Evolutionary conservation across 495 filamentous ascomycete species (phyloP), one percentile per base, ranked within the genome.

Genomic region (Podospora bellae-mahoneyi): DNA sequence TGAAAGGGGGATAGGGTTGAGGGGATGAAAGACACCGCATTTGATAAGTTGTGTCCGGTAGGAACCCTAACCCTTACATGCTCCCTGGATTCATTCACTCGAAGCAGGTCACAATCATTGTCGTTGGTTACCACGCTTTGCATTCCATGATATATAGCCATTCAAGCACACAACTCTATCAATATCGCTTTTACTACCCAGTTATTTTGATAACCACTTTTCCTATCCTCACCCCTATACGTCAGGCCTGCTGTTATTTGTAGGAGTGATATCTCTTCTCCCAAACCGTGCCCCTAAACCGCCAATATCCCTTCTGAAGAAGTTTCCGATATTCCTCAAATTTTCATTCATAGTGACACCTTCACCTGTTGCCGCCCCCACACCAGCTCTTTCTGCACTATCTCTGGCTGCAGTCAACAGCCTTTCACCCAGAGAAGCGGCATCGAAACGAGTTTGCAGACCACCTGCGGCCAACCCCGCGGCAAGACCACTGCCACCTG

Each of bases 291-390:
- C 87, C 10, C 92, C 90, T 78, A 98, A 88, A 3, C 90, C 89
- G 53, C 92, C 91, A 34, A 94, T 86, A 81, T 99, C 95, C 64
- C 94, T 79, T 62, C 90, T 87, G 81, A 99, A 98, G 80, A 99
- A 97, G 79, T 95, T 97, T 3, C 95, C 95, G 76, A 99, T 90
- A 78, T 91, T 96, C 84, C 90, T 92, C 78, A 97, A 73, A 77
- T 97, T 97, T 79, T 96, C 93, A 72, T 96, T 94, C 65, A 97
- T 82, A 55, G 90, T 90, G 4, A 82, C 78, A 57, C 76, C 81
- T 44, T 78, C 78, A 90, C 92, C 44, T 90, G 89, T 3, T 86
- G 90, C 75, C 91, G 91, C 68, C 86, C 83, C 34, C 86, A 89
- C 28, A 85, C 89, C 75, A 83, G 89, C 78, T 59, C 92, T 84